Evolutionary conservation across 2,329 filamentous ascomycete genomes (phyloP).

Genomic region (Huntiella abstrusa): DNA sequence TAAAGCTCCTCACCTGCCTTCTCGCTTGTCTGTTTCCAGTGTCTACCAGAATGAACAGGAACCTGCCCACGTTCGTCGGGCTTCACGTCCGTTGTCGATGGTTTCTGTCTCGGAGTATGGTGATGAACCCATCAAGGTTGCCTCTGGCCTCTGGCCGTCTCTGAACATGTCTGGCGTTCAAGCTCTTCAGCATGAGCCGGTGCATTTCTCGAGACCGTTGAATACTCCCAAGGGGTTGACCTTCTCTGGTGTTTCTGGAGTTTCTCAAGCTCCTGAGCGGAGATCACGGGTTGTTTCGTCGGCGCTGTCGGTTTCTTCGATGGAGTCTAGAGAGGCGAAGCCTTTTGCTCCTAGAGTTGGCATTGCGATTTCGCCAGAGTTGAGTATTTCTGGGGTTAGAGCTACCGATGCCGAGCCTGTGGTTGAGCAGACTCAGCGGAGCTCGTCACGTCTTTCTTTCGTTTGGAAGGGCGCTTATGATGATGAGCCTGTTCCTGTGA

Average conservation of each 20-base stretch:
- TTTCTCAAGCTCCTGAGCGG: slow-evolving; percentile 11
- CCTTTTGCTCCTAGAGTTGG: slow-evolving; percentile 10
- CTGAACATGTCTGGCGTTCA: background rate
- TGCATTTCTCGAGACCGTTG: slow-evolving; percentile 1
- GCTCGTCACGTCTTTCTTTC: background rate
- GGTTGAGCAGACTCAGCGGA: background rate
- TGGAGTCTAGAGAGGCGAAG: slow-evolving; percentile 15
- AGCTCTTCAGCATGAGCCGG: slow-evolving; percentile 9
- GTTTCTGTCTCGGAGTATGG: slow-evolving; percentile 13
- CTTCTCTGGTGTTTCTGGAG: slow-evolving; percentile 1
- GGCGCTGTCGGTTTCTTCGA: slow-evolving; percentile 12
- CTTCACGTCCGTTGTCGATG: slow-evolving; percentile 13
- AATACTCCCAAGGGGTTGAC: background rate
- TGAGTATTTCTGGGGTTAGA: background rate
- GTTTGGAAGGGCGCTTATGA: slow-evolving; percentile 3
- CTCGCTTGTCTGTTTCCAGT: slow-evolving; percentile 1
- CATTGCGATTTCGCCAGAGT: slow-evolving; percentile 1
- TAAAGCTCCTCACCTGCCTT: background rate
- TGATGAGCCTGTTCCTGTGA: slow-evolving; percentile 5
- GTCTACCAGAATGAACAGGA: background rate
- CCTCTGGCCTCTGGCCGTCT: slow-evolving; percentile 8
- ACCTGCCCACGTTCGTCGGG: background rate
- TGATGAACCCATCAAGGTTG: slow-evolving; percentile 12
- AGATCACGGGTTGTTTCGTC: slow-evolving; percentile 7
- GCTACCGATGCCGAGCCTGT: background rate